phyloP scores from a whole-genome alignment of 176 grass and related monocot genomes.

The Paspalum vaginatum region DNA sequence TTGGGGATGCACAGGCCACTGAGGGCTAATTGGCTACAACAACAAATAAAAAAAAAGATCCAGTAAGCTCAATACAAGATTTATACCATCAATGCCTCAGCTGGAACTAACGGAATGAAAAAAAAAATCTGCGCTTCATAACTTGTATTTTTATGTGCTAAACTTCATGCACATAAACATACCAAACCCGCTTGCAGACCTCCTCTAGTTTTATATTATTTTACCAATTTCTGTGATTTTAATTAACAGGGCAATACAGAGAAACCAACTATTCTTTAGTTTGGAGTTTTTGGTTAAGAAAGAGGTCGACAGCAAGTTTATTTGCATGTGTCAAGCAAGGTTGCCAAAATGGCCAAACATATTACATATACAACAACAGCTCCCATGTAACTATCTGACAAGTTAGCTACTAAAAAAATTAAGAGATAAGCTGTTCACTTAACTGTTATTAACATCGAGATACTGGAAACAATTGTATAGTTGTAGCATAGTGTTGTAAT shows the following conservation, averaged over 20 bases:
- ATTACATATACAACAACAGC: not conserved
- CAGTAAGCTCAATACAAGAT: slow-evolving; percentile 10
- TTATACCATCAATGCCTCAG: not conserved
- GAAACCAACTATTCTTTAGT: not conserved
- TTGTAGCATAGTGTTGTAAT: not conserved
- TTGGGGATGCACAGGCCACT: slow-evolving; percentile 42
- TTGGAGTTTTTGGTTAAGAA: not conserved
- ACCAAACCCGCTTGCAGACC: not conserved
- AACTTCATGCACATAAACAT: not conserved
- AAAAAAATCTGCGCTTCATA: not conserved
- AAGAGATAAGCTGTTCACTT: not conserved
- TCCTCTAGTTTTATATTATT: not conserved
- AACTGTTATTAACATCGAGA: not conserved
- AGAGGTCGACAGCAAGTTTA: not conserved
- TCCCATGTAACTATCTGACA: not conserved
- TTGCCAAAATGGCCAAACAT: slow-evolving; percentile 10
- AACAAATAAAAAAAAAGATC: slow-evolving; percentile 29
- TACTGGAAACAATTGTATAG: not conserved
- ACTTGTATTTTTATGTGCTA: not conserved
- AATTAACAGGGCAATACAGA: not conserved
- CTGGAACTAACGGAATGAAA: not conserved
- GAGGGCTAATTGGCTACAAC: slow-evolving; percentile 45
- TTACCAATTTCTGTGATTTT: not conserved
- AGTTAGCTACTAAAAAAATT: not conserved
- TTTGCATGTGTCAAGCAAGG: not conserved